Evolutionary conservation across 805 yeast genomes (phyloP), one percentile per base, ranked within the genome.

Genomic region (Saturnispora kantuleensis): DNA sequence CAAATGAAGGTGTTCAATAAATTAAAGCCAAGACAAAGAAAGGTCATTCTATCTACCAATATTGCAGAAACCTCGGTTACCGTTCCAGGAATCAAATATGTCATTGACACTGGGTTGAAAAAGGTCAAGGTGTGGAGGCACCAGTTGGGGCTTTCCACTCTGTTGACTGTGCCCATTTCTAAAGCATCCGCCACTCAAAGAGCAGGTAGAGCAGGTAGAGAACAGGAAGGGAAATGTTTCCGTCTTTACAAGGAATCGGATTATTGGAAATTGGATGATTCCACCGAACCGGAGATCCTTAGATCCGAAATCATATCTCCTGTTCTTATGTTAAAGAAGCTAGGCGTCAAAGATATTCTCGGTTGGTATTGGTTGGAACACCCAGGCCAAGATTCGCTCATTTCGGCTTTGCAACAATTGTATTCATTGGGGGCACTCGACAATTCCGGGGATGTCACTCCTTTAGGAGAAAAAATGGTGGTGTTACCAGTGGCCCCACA

Each of bases 191-290:
- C 97, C 0, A 76, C 84, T 31, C 99, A 93, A 67, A 71, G 99
- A 64, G 79, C 89, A 38, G 99, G 98, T 76, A 85, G 98, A 76
- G 98, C 98, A 45, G 98, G 98, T 69, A 90, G 98, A 77, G 90
- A 97, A 6, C 78, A 96, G 58, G 96, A 97, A 12, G 98, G 98
- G 60, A 90, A 93, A 64, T 90, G 97, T 66, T 93, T 71, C 63
- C 67, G 97, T 47, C 65, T 93, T 32, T 93, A 82, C 60, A 79
- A 84, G 40, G 97, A 90, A 54, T 59, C 66, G 1, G 81, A 84
- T 47, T 90, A 76, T 54, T 47, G 62, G 3, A 72, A 72, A 50
- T 66, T 93, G 44, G 79, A 83, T 1, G 66, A 70, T 39, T 93
- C 87, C 57, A 90, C 95, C 5, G 97, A 90, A 56, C 90, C 98